Base-by-base conservation (phyloP, 2,329 filamentous ascomycete species). In the Botryosphaeria dothidea region DNA sequence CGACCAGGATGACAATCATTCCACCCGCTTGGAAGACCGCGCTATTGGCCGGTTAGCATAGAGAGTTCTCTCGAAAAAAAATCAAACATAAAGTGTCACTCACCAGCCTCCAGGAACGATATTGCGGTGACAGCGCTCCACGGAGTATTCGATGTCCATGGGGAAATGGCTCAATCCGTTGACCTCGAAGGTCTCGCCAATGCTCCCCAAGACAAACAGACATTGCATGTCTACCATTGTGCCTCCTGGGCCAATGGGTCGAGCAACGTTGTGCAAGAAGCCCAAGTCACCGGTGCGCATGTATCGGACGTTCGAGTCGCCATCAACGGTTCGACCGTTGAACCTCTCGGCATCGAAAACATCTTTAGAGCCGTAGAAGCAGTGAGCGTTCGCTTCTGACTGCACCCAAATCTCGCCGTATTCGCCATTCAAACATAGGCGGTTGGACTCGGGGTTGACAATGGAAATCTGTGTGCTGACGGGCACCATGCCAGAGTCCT, bases 361-460 rank as follows among this genome's bases (percentile, higher is more conserved):
- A 72, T 98, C 93, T 76, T 91, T 96, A 3, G 92, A 96, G 9
- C 92, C 92, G 75, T 99, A 99, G 77, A 99, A 99, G 0, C 89
- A 86, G 76, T 93, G 91, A 48, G 95, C 95, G 69, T 95, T 98
- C 1, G 93, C 96, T 80, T 99, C 96, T 0, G 93, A 97, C 75
- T 98, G 93, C n/a, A 99, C 92, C 95, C 95, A 99, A 64, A 99
- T 97, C 82, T 99, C 95, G 65, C 95, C 95, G 72, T 93, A 99
- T 78, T 99, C 95, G 62, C 95, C 96, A 57, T 97, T 93, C 41
- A 93, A 88, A 71, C 94, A 97, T 23, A 99, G 87, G n/a, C 88
- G 85, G 66, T 93, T 90, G 61, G 92, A 98, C 77, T 99, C 95
- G 0, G 95, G 95, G 75, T 99, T 99, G 71, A 99, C 93, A 72